Evolutionary conservation across 2,329 filamentous ascomycete genomes (phyloP).

Genomic region (Diaporthe australafricana): DNA sequence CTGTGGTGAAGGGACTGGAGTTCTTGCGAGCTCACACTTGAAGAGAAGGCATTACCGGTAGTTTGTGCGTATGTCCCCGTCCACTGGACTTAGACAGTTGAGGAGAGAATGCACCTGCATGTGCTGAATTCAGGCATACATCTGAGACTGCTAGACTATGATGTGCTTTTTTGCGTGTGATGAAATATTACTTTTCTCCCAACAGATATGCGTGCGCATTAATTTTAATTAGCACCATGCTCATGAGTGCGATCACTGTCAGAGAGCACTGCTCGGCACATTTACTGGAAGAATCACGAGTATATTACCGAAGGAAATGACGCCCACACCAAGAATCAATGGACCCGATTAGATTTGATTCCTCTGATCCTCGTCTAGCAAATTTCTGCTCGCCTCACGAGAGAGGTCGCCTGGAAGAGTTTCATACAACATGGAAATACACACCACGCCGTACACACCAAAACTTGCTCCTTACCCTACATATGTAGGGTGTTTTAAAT

Average conservation of each 20-base stretch:
- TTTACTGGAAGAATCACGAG: background rate
- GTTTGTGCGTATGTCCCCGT: too few relatives aligned
- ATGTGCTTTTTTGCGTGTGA: background rate
- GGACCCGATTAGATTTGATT: too few relatives aligned
- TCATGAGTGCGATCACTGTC: background rate
- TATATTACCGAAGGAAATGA: background rate
- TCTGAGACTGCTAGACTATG: background rate
- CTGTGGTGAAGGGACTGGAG: background rate
- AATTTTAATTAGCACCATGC: too few relatives aligned
- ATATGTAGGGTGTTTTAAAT: too few relatives aligned
- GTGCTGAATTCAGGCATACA: too few relatives aligned
- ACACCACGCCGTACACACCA: too few relatives aligned
- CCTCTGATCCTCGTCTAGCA: too few relatives aligned
- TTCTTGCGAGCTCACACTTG: background rate
- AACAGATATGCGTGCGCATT: too few relatives aligned
- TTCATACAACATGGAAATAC: background rate
- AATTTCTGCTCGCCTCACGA: background rate
- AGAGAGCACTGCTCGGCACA: background rate
- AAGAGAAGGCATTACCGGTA: background rate
- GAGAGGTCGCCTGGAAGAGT: background rate
- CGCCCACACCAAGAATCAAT: too few relatives aligned
- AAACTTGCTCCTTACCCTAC: too few relatives aligned
- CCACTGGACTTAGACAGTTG: too few relatives aligned
- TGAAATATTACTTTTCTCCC: background rate
- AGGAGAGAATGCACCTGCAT: too few relatives aligned